Base-by-base conservation (phyloP, 78 protist genomes). In the Acrasis kona region DNA sequence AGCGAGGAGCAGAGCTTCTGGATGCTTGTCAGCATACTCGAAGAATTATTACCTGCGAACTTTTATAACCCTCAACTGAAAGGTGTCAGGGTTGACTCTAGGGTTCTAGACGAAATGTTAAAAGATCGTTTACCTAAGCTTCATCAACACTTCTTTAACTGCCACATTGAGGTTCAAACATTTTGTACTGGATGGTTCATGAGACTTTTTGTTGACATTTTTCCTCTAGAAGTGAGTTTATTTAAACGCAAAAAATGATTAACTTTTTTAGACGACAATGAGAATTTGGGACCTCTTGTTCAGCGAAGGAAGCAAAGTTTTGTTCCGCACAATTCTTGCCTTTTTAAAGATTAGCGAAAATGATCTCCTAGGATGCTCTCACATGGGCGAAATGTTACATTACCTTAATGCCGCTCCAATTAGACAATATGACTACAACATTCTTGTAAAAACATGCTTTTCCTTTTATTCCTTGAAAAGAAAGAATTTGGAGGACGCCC, bases 1-100 rank as follows among this genome's bases (percentile, higher is more conserved):
- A 78, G 79, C 71, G 95, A 91, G 67, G 88, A 89, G 66, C 74
- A 77, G 39, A 87, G 93, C 40, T 91, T 91, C 79, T 91, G 93
- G 95, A 31, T 66, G 41, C 41, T 91, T n/a, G 77, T 57, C 28
- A 32, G 83, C 10, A 65, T 91, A 39, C 64, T 91, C 64, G 91
- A 90, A 42, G 83, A 78, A 32, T 35, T 82, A 19, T 57, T 87
- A 40, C 91, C 91, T 66, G 41, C 75, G 6, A 80, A 82, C 34
- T 87, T 72, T 74, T 89, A 71, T 76, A 57, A 84, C 3, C 35
- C 64, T 0, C 78, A 84, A 37, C 76, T 89, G 76, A 65, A 79
- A 5, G 93, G 79, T 39, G 39, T 72, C 6, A 66, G 74, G n/a
- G 82, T 87, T 31, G 91, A 89, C 72, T 79, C 71, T 40, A 77